A percentile compares a stretch with the other conserved stretches of the same genome.
Conservation (phyloP, 495 filamentous ascomycete genomes). For the Astrothelium subdiscretum region DNA sequence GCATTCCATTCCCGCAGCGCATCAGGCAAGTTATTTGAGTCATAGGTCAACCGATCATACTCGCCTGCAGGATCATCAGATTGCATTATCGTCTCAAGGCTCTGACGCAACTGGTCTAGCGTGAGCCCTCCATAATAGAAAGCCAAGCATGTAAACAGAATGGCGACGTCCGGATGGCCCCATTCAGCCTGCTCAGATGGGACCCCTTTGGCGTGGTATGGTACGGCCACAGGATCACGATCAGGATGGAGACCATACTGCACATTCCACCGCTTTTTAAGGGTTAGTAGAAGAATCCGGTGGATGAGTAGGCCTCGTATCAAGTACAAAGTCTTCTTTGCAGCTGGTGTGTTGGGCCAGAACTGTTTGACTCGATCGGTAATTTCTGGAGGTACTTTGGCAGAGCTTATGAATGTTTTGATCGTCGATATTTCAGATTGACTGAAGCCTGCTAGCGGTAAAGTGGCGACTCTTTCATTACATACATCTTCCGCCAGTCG, state of each 20-base stretch:
- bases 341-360: constrained; percentile 24
- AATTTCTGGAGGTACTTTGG: constrained; percentile 10
- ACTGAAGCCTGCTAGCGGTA: constrained; percentile 17
- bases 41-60: constrained; percentile 40
- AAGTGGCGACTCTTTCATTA: constrained; percentile 18
- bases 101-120: constrained; percentile 37
- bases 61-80: constrained; percentile 45
- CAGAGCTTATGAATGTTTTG: constrained; percentile 23
- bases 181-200: constrained; percentile 57
- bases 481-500: constrained; percentile 25
- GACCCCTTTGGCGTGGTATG: constrained; percentile 57
- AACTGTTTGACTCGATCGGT: constrained; percentile 15
- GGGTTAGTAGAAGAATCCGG: constrained; percentile 42
- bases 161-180: constrained; percentile 60
- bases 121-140: constrained; percentile 59
- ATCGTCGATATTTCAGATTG: constrained; percentile 18
- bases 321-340: constrained; percentile 36
- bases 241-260: constrained; percentile 50
- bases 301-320: constrained; percentile 48
- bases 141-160: constrained; percentile 55
- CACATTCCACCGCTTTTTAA: constrained; percentile 57
- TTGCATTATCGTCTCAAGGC: constrained; percentile 31
- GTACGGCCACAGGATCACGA: constrained; percentile 47
- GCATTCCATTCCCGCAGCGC: constrained; percentile 38
- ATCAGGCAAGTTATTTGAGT: constrained; percentile 27